Base-by-base conservation (phyloP, 2,329 filamentous ascomycete genomes). In the Trichoderma simmonsii region DNA sequence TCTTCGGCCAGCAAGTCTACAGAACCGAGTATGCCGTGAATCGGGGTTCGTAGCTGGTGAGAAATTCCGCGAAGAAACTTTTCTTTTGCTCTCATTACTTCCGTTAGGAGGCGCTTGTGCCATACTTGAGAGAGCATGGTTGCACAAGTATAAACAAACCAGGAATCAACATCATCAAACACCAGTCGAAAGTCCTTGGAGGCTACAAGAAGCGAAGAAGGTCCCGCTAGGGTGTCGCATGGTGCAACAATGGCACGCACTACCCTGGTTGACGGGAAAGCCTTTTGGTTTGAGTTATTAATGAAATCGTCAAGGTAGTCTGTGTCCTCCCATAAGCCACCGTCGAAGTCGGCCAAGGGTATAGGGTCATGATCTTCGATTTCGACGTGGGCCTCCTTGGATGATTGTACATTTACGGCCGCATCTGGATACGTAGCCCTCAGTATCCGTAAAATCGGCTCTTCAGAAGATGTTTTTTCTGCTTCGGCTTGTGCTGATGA, bases 51-150 rank as follows among this genome's bases (percentile, higher is more conserved):
- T 15, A 64, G 62, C 39, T 64, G 39, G 39, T 64, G 62, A 64
- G 62, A 64, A 51, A 64, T 28, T 9, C 62, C 62, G 7, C 62
- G 62, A 32, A 64, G 62, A 32, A 64, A 64, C 6, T 64, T 64
- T 51, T 64, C 62, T 24, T 64, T 64, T 24, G 39, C 62, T 51
- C n/a, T 64, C 62, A 64, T 64, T 51, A 48, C 62, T 51, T 64
- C 62, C 4, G 8, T 51, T 18, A 64, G 5, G 14, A 64, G 62
- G 39, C 39, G 39, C 26, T 30, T 64, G 26, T 64, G 62, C 39
- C 62, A 64, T 64, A 64, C 48, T n/a, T 64, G 62, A 24, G 62
- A 64, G 26, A 64, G 26, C 39, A 64, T 64, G n/a, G 24, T 51
- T 64, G 62, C 62, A n/a, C 62, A 64, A 21, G 62, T 32, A n/a